phyloP scores from a whole-genome alignment of 768 basidiomycete species.

The Pisolithus orientalis region DNA sequence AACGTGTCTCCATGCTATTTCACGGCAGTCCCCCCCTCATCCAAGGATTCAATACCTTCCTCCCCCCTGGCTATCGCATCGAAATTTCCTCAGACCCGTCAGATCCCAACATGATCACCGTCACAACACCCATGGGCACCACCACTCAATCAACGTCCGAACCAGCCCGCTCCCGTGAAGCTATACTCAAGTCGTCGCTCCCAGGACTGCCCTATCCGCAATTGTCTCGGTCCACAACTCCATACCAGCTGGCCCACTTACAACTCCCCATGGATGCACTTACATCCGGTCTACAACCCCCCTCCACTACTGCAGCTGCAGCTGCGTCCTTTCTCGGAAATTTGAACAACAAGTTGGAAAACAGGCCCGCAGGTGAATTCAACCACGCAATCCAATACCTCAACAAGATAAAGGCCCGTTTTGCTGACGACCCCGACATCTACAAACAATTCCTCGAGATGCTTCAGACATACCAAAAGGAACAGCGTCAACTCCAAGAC shows the following conservation, averaged over 20 bases:
- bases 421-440: conserved; percentile 81
- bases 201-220: conserved; percentile 17
- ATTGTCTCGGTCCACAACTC: conserved; percentile 50
- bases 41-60: conserved; percentile 96
- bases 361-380: conserved; percentile 64
- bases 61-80: conserved; percentile 91
- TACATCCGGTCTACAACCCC: conserved; percentile 40
- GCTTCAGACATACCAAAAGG: conserved; percentile 81
- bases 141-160: conserved; percentile 56
- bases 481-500: conserved; percentile 66
- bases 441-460: conserved; percentile 90
- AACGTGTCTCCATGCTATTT: conserved; percentile 89
- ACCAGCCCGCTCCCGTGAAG: conserved; percentile 19
- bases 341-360: conserved; percentile 46
- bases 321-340: conserved; percentile 57
- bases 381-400: conserved; percentile 95
- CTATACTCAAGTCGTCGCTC: conserved; percentile 17
- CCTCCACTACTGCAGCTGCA: conserved; percentile 47
- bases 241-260: conserved; percentile 35
- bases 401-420: conserved; percentile 96
- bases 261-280: conserved; percentile 30
- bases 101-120: conserved; percentile 69
- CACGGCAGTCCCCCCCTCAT: conserved; percentile 86
- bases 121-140: conserved; percentile 73
- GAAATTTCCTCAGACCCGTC: conserved; percentile 70